A percentile compares a stretch with the other conserved stretches of the same genome.
Evolutionary conservation across 805 yeast genomes (phyloP).

Genomic region (Schwanniomyces occidentalis): DNA sequence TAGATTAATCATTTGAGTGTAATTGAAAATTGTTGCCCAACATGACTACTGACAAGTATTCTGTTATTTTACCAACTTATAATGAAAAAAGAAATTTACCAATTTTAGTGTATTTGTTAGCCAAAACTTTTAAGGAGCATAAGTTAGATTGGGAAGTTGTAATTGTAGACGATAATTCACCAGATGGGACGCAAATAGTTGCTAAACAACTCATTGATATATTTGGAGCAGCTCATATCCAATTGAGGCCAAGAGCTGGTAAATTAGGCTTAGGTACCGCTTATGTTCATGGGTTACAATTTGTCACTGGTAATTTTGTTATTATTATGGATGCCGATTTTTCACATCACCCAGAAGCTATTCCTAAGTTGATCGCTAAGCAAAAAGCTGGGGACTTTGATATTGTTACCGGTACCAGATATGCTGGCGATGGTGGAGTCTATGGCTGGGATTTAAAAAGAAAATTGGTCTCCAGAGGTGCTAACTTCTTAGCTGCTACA

Average conservation of each 20-base stretch:
- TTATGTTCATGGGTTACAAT: slow-evolving; percentile 73
- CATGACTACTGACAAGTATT: slow-evolving; percentile 48
- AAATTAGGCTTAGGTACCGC: slow-evolving; percentile 82
- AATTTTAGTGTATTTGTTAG: slow-evolving; percentile 65
- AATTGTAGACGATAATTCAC: slow-evolving; percentile 77
- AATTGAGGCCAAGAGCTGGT: slow-evolving; percentile 71
- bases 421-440: slow-evolving; percentile 80
- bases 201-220: slow-evolving; percentile 59
- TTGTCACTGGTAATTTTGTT: slow-evolving; percentile 70
- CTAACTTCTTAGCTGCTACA: slow-evolving; percentile 73
- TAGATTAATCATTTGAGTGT: too few relatives aligned
- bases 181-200: slow-evolving; percentile 78
- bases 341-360: slow-evolving; percentile 79
- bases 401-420: slow-evolving; percentile 63
- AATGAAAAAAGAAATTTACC: slow-evolving; percentile 69
- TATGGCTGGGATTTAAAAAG: slow-evolving; percentile 84
- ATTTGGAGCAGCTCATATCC: slow-evolving; percentile 61
- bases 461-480: slow-evolving; percentile 75
- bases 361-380: slow-evolving; percentile 69
- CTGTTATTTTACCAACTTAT: slow-evolving; percentile 76
- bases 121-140: slow-evolving; percentile 61
- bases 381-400: slow-evolving; percentile 55
- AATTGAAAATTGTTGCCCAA: too few relatives aligned
- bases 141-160: slow-evolving; percentile 72
- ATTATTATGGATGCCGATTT: slow-evolving; percentile 85